phyloP scores from a whole-genome alignment of 208 protist genomes.

The Angomonas deanei region DNA sequence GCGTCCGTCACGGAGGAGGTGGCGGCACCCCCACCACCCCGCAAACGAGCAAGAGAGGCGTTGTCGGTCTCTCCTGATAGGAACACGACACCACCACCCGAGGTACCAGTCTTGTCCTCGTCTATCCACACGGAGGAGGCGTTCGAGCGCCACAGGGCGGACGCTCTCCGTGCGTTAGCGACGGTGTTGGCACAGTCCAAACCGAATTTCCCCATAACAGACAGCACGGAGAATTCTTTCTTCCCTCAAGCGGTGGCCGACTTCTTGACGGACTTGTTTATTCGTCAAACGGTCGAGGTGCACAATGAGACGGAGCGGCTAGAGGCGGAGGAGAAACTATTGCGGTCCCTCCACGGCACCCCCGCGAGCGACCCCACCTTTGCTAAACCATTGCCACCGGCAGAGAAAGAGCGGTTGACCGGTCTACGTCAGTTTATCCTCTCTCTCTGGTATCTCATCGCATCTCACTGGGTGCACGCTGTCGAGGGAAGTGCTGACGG shows the following conservation, averaged over 20 bases:
- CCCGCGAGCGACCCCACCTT: too few relatives aligned
- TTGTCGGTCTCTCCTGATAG: background rate
- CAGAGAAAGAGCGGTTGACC: too few relatives aligned
- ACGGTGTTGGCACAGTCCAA: background rate
- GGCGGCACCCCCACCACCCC: background rate
- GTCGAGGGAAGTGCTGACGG: conserved; percentile 4
- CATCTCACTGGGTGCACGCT: conserved; percentile 25
- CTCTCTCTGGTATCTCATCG: conserved; percentile 43
- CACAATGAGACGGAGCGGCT: too few relatives aligned
- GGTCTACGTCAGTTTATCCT: conserved; percentile 20
- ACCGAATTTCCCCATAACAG: too few relatives aligned
- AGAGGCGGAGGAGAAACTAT: background rate
- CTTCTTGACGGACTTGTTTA: background rate
- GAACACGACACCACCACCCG: too few relatives aligned
- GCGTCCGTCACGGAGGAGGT: background rate
- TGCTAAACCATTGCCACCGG: too few relatives aligned
- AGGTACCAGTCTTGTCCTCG: too few relatives aligned
- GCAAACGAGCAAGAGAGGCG: background rate
- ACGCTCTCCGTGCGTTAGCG: background rate
- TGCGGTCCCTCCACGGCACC: background rate
- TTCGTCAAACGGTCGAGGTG: background rate
- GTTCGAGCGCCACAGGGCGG: too few relatives aligned
- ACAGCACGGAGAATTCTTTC: background rate
- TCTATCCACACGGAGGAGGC: too few relatives aligned
- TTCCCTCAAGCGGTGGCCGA: background rate